Conservation (phyloP, 2,329 filamentous ascomycete species). For the Coniochaeta ligniaria region DNA sequence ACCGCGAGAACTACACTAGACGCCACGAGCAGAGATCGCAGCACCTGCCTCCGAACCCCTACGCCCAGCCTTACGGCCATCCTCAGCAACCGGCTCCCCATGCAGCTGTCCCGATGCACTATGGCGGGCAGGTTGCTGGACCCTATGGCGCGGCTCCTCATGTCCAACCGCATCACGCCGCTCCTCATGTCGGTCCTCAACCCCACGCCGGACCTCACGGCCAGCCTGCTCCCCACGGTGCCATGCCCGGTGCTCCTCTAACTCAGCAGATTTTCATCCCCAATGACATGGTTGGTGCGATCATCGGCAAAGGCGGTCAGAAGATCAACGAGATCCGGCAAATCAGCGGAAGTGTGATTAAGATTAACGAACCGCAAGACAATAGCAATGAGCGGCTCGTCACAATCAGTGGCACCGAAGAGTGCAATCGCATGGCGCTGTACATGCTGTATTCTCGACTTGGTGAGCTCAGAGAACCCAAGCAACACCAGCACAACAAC, state of each 20-base stretch:
- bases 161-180: slow-evolving; percentile 64
- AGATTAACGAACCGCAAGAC: slow-evolving; percentile 98
- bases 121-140: slow-evolving; percentile 66
- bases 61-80: slow-evolving; percentile 68
- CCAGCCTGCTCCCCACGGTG: slow-evolving; percentile 63
- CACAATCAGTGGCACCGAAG: slow-evolving; percentile 93
- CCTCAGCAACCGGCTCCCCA: slow-evolving; percentile 55
- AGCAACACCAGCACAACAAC: not conserved
- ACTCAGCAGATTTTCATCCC: slow-evolving; percentile 99
- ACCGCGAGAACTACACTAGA: slow-evolving; percentile 77
- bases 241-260: slow-evolving; percentile 69
- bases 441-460: slow-evolving; percentile 99
- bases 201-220: slow-evolving; percentile 61
- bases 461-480: slow-evolving; percentile 50
- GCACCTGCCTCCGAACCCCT: slow-evolving; percentile 68
- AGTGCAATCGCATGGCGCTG: slow-evolving; percentile 99
- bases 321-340: slow-evolving; percentile 99
- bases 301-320: slow-evolving; percentile 95
- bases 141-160: slow-evolving; percentile 70
- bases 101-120: slow-evolving; percentile 66
- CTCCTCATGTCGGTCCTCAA: slow-evolving; percentile 51
- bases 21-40: slow-evolving; percentile 68
- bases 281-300: slow-evolving; percentile 98
- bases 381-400: slow-evolving; percentile 98
- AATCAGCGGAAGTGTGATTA: slow-evolving; percentile 95